Base-by-base conservation (phyloP, 2,329 filamentous ascomycete species). In the Orbilia blumenaviensis region DNA sequence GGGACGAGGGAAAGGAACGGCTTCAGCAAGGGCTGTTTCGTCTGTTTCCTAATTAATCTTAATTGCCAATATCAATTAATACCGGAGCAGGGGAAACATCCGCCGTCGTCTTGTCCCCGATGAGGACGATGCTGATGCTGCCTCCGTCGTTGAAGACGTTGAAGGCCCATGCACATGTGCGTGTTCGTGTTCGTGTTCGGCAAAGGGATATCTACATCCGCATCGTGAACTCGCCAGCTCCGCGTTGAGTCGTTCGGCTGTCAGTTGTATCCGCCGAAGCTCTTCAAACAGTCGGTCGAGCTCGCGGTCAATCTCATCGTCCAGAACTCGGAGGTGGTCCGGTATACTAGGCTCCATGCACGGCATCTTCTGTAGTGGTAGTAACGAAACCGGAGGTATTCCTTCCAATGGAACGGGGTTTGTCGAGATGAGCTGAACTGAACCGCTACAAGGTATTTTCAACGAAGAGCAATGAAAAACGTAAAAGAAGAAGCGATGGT, bases 1-100 rank as follows among this genome's bases (percentile, higher is more conserved):
- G n/a, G n/a, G n/a, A n/a, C n/a, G n/a, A 14, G 29, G 8, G 25
- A 32, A 54, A 23, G 18, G 18, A 3, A 8, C 9, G 52, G 16
- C 52, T 38, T 56, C 52, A 56, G 52, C 32, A 48, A 64, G 44
- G 42, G 61, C 44, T 32, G 29, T 48, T 23, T 64, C 42, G 42
- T 48, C 38, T 52, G 38, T 46, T 46, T 46, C 42, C 56, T 44
- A 46, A 44, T 61, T 61, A 61, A 46, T 52, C 61, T 64, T 52
- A 41, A 36, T n/a, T n/a, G n/a, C n/a, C n/a, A n/a, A n/a, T n/a
- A n/a, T n/a, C n/a, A n/a, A n/a, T 56, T 56, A 56, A 56, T 46
- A 27, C 29, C 50, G 48, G 64, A 68, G 38, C 48, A 66, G 38
- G 56, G 67, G 67, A 72, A 60, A 60, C 42, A 54, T 41, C 66